Conservation (phyloP, 441 rosid genomes). For the Pelargonium citronellum region DNA sequence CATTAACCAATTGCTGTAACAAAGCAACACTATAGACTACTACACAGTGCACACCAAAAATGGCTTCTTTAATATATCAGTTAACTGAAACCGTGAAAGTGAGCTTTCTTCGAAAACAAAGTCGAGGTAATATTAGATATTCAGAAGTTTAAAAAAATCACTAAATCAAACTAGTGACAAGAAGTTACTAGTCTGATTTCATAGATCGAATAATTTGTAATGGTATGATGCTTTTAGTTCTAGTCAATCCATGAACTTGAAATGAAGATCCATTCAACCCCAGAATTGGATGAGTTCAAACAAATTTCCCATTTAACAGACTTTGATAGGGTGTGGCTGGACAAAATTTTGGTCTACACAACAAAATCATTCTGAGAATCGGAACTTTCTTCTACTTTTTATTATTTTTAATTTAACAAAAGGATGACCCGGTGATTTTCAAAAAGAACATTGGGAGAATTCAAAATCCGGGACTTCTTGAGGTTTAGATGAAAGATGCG, state of each 20-base stretch:
- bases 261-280: background rate
- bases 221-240: background rate
- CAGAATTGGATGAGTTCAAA: background rate
- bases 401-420: background rate
- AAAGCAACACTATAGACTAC: background rate
- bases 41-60: background rate
- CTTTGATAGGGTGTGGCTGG: background rate
- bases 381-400: background rate
- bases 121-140: background rate
- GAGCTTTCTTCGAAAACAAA: background rate
- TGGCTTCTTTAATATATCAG: background rate
- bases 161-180: background rate
- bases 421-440: background rate
- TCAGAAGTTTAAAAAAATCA: background rate
- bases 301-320: background rate
- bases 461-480: background rate
- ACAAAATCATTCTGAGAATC: background rate
- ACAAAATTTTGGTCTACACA: background rate
- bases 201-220: background rate
- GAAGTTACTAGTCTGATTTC: background rate
- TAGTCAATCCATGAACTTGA: background rate
- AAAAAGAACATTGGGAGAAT: background rate
- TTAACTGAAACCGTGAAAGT: background rate
- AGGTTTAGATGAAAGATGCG: background rate
- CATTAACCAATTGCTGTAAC: background rate